These are phyloP conservation scores for Solanum hybrid DNA, from an alignment of 305 asterid species.

Conservation along the genomic window DNA sequence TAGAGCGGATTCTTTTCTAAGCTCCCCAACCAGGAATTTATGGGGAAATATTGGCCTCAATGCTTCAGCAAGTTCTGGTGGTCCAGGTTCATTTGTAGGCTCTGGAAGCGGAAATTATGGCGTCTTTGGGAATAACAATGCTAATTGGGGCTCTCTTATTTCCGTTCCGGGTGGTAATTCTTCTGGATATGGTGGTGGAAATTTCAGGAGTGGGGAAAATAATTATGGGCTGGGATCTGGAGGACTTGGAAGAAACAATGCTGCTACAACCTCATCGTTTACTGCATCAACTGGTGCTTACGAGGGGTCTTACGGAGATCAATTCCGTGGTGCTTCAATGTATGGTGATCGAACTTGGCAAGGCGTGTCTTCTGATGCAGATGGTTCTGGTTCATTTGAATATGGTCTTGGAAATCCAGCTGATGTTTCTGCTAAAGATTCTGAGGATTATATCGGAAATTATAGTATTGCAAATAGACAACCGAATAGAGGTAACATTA, in stretches of 20 bases:
- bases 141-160: slow-evolving; percentile 62
- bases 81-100: slow-evolving; percentile 56
- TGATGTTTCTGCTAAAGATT: slow-evolving; percentile 49
- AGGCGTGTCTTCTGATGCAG: slow-evolving; percentile 57
- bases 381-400: slow-evolving; percentile 56
- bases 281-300: slow-evolving; percentile 50
- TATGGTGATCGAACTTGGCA: slow-evolving; percentile 84
- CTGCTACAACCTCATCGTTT: slow-evolving; percentile 44
- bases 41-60: slow-evolving; percentile 64
- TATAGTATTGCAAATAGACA: slow-evolving; percentile 73
- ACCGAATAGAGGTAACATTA: slow-evolving; percentile 65
- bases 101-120: slow-evolving; percentile 52
- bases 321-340: slow-evolving; percentile 52
- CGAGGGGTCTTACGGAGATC: slow-evolving; percentile 64
- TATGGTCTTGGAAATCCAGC: slow-evolving; percentile 61
- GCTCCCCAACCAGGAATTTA: slow-evolving; percentile 42
- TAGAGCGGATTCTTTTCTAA: slow-evolving; percentile 40
- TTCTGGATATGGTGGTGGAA: slow-evolving; percentile 41
- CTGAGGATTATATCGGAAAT: slow-evolving; percentile 64
- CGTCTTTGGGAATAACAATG: slow-evolving; percentile 51
- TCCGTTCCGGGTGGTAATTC: slow-evolving; percentile 46
- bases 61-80: slow-evolving; percentile 38
- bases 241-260: slow-evolving; percentile 58
- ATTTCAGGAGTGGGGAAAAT: slow-evolving; percentile 60
- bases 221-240: slow-evolving; percentile 63